Evolutionary conservation across 805 yeast genomes (phyloP).

Genomic region (Ogataea wickerhamii): DNA sequence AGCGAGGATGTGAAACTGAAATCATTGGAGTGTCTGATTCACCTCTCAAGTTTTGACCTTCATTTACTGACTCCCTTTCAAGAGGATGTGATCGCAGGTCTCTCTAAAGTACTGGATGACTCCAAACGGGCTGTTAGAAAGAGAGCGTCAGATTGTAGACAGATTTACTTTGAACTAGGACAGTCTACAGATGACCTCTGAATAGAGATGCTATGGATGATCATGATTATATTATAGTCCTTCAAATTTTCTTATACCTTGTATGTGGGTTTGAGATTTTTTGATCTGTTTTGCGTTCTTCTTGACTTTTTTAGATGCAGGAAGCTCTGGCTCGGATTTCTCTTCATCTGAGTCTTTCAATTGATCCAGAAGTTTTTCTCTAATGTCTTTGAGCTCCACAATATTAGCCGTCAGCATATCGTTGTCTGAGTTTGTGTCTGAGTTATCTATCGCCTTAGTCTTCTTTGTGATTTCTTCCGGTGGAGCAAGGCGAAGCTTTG

Average conservation of each 20-base stretch:
- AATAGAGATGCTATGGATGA: too few relatives aligned
- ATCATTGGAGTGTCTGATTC: slow-evolving; percentile 56
- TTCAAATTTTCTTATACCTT: slow-evolving; percentile 63
- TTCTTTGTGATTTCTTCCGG: slow-evolving; percentile 9
- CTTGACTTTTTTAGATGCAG: slow-evolving; percentile 27
- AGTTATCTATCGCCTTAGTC: slow-evolving; percentile 5
- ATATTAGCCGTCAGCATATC: slow-evolving; percentile 20
- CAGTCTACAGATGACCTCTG: slow-evolving; percentile 17
- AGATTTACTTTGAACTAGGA: slow-evolving; percentile 58
- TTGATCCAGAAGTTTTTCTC: slow-evolving; percentile 24
- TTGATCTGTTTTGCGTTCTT: slow-evolving; percentile 44
- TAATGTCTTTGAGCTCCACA: slow-evolving; percentile 24
- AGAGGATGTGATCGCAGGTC: slow-evolving; percentile 41
- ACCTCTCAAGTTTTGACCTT: slow-evolving; percentile 41
- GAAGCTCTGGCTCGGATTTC: slow-evolving; percentile 9
- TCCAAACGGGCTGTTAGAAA: slow-evolving; percentile 70
- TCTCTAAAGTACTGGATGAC: slow-evolving; percentile 64
- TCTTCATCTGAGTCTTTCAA: slow-evolving; percentile 26
- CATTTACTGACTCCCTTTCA: slow-evolving; percentile 50
- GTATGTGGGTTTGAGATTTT: slow-evolving; percentile 51
- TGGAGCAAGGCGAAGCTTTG: too few relatives aligned
- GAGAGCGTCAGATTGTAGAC: slow-evolving; percentile 76
- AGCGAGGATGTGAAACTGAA: slow-evolving; percentile 48
- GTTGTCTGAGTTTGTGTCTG: slow-evolving; percentile 15
- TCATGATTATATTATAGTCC: slow-evolving; percentile 40